These are phyloP conservation scores for Prunus mume DNA, from an alignment of 306 rosid species.

Conservation along the genomic window DNA sequence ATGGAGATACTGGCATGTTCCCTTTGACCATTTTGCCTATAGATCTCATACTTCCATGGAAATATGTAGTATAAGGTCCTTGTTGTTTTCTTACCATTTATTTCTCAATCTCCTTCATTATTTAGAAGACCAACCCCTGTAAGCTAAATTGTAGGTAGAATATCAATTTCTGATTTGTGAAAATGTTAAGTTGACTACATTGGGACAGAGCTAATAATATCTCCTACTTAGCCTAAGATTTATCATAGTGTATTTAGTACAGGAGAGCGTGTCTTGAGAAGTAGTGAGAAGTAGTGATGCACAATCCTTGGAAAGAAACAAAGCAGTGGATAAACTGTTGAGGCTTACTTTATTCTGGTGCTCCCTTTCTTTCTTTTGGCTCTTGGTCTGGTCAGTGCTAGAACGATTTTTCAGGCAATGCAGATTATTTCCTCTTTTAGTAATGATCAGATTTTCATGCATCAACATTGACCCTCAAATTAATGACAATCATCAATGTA, in stretches of 20 bases:
- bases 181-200: background rate
- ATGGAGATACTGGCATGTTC: background rate
- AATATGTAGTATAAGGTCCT: background rate
- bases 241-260: background rate
- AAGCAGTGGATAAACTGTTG: background rate
- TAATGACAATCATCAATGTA: background rate
- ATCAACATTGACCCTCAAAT: background rate
- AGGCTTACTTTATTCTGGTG: background rate
- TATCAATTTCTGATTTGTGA: background rate
- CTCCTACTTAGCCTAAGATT: background rate
- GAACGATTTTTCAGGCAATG: slow-evolving; percentile 7
- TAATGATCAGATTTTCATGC: background rate
- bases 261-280: background rate
- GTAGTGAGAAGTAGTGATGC: slow-evolving; percentile 13
- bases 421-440: slow-evolving; percentile 1
- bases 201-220: background rate
- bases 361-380: background rate
- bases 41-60: background rate
- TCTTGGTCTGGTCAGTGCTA: background rate
- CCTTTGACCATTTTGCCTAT: background rate
- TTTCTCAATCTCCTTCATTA: background rate
- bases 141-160: background rate
- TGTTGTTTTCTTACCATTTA: background rate
- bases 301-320: slow-evolving; percentile 2
- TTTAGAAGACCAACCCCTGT: background rate